phyloP scores from a whole-genome alignment of 2,329 filamentous ascomycete species.

The Alternaria panax region DNA sequence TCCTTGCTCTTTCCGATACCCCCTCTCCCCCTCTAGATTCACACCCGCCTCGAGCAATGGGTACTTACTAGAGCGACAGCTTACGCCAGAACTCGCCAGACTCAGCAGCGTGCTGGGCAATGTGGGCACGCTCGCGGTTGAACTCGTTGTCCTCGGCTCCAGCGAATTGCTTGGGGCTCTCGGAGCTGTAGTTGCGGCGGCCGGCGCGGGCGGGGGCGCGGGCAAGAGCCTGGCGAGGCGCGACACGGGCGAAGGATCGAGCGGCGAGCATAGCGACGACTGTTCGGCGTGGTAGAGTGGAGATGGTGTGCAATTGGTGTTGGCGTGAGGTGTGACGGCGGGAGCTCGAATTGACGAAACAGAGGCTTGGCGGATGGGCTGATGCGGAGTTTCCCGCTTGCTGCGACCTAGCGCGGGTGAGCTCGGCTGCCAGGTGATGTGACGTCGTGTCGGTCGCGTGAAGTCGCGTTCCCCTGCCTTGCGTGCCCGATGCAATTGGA shows the following conservation, averaged over 20 bases:
- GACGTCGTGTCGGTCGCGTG: constrained; percentile 32
- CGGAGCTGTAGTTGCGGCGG: constrained; percentile 73
- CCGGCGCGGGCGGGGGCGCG: constrained; percentile 69
- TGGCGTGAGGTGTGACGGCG: constrained; percentile 31
- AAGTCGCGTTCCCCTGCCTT: constrained; percentile 16
- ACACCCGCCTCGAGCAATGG: background rate
- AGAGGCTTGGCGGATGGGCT: constrained; percentile 26
- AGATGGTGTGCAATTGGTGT: constrained; percentile 39
- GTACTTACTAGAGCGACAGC: constrained; percentile 89
- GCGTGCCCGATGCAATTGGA: background rate
- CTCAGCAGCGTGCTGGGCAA: constrained; percentile 86
- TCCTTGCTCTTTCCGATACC: background rate
- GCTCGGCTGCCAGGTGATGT: constrained; percentile 24
- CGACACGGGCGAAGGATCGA: constrained; percentile 45
- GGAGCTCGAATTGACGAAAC: constrained; percentile 32
- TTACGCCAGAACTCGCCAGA: constrained; percentile 94
- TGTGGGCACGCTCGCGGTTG: constrained; percentile 86
- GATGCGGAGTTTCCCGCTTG: constrained; percentile 22
- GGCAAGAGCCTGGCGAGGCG: constrained; percentile 65
- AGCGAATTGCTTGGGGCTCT: constrained; percentile 62
- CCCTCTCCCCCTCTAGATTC: background rate
- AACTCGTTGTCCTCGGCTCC: constrained; percentile 84
- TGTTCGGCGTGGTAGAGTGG: constrained; percentile 37
- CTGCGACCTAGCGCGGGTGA: constrained; percentile 33
- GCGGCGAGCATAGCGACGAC: constrained; percentile 45